Evolutionary conservation across 495 filamentous ascomycete species (phyloP).

Genomic region (Geopyxis carbonaria): DNA sequence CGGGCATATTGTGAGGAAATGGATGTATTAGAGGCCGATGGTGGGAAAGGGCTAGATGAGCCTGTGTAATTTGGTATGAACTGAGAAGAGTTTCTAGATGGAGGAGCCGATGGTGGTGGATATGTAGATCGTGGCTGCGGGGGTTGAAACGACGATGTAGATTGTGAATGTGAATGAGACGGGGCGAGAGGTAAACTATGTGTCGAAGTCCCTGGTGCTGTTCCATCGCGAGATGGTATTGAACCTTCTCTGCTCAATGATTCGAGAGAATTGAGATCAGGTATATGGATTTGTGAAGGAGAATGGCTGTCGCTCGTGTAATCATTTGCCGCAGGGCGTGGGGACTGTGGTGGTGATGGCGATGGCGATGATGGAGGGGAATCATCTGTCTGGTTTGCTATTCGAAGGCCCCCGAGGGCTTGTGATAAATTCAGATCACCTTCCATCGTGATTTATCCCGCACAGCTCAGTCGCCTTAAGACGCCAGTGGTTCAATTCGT

Average conservation of each 20-base stretch:
- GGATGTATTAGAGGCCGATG: constrained; percentile 20
- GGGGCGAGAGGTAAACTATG: constrained; percentile 31
- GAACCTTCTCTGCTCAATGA: constrained; percentile 4
- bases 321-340: constrained; percentile 20
- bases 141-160: constrained; percentile 13
- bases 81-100: constrained; percentile 20
- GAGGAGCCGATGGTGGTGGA: constrained; percentile 16
- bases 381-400: constrained; percentile 87
- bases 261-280: constrained; percentile 19
- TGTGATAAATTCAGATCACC: constrained; percentile 85
- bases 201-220: neutral
- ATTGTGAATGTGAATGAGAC: constrained; percentile 45
- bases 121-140: constrained; percentile 15
- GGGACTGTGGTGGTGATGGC: constrained; percentile 16
- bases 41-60: constrained; percentile 4
- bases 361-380: constrained; percentile 32
- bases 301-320: constrained; percentile 13
- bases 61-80: constrained; percentile 9
- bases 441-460: constrained; percentile 42
- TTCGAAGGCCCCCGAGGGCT: constrained; percentile 83
- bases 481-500: no score
- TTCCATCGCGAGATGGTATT: neutral
- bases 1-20: constrained; percentile 26
- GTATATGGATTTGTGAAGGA: constrained; percentile 18
- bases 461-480: constrained; percentile 5